Percentiles rank a stretch among this genome's conserved stretches.
Evolutionary conservation across 2,329 filamentous ascomycete species (phyloP).

Genomic region (Rhynchosporium agropyri): DNA sequence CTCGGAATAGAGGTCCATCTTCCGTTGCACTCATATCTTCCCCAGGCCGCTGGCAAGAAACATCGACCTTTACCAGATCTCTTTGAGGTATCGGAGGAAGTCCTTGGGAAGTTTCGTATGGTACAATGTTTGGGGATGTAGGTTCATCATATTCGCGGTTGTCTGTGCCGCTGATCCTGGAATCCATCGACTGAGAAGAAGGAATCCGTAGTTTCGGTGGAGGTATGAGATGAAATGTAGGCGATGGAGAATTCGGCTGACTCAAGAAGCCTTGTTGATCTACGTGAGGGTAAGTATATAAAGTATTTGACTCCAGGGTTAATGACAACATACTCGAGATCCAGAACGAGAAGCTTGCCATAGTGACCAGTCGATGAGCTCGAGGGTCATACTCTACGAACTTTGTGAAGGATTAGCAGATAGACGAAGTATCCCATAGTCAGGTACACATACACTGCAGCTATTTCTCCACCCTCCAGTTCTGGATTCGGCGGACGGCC

Average conservation of each 20-base stretch:
- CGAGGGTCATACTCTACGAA: constrained; percentile 97
- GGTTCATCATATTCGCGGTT: constrained; percentile 56
- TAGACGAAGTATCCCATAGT: neutral
- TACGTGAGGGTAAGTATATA: constrained; percentile 29
- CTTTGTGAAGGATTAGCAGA: constrained; percentile 47
- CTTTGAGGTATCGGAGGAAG: constrained; percentile 23
- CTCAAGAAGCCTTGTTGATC: constrained; percentile 46
- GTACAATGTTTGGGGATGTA: constrained; percentile 52
- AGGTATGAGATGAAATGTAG: constrained; percentile 71
- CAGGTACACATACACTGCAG: constrained; percentile 69
- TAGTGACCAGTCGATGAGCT: constrained; percentile 82
- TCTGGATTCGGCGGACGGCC: constrained; percentile 82
- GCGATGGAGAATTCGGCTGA: constrained; percentile 68
- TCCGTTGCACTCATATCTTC: constrained; percentile 86
- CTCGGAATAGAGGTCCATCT: constrained; percentile 92
- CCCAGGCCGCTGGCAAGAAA: constrained; percentile 80
- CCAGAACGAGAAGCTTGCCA: constrained; percentile 95
- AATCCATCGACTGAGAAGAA: constrained; percentile 86
- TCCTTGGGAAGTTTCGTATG: constrained; percentile 43
- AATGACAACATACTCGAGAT: constrained; percentile 70
- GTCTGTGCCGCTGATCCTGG: constrained; percentile 75
- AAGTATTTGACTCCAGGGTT: constrained; percentile 28
- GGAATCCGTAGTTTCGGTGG: constrained; percentile 79
- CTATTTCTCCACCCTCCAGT: constrained; percentile 91
- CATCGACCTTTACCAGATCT: constrained; percentile 74